phyloP scores from a whole-genome alignment of 2,329 filamentous ascomycete genomes.

The Elsinoe arachidis region DNA sequence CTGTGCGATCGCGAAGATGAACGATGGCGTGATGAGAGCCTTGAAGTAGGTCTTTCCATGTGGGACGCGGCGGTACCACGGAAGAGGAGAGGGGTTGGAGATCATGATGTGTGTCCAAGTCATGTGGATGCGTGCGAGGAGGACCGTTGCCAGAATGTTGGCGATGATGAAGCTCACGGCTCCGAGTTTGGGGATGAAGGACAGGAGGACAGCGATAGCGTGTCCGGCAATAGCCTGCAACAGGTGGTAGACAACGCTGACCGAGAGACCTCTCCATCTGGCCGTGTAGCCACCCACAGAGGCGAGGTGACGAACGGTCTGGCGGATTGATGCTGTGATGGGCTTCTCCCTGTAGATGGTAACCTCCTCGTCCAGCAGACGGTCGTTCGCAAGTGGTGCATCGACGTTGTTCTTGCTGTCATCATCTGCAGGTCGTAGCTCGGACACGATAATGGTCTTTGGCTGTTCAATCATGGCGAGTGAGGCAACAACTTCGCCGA shows the following conservation, averaged over 20 bases:
- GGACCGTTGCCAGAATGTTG: conserved; percentile 49
- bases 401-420: conserved; percentile 45
- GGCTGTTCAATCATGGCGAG: conserved; percentile 57
- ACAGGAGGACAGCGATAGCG: conserved; percentile 29
- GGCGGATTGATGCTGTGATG: conserved; percentile 53
- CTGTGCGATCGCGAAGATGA: conserved; percentile 52
- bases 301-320: conserved; percentile 52
- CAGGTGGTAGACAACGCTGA: conserved; percentile 29
- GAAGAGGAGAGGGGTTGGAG: conserved; percentile 51
- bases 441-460: conserved; percentile 41
- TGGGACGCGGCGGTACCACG: conserved; percentile 63
- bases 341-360: conserved; percentile 45
- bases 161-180: conserved; percentile 36
- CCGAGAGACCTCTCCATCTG: conserved; percentile 28
- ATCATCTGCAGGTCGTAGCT: conserved; percentile 35
- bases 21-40: conserved; percentile 19
- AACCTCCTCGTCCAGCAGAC: conserved; percentile 31
- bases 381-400: conserved; percentile 34
- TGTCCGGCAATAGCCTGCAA: conserved; percentile 22
- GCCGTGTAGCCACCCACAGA: conserved; percentile 28
- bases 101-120: conserved; percentile 84
- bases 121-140: conserved; percentile 60
- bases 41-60: conserved; percentile 16
- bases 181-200: conserved; percentile 36
- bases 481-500: conserved; percentile 51